Percentiles rank a stretch among this genome's conserved stretches.
These are phyloP conservation scores for Viola odorata DNA, from an alignment of 345 rosid species.

Conservation along the genomic window DNA sequence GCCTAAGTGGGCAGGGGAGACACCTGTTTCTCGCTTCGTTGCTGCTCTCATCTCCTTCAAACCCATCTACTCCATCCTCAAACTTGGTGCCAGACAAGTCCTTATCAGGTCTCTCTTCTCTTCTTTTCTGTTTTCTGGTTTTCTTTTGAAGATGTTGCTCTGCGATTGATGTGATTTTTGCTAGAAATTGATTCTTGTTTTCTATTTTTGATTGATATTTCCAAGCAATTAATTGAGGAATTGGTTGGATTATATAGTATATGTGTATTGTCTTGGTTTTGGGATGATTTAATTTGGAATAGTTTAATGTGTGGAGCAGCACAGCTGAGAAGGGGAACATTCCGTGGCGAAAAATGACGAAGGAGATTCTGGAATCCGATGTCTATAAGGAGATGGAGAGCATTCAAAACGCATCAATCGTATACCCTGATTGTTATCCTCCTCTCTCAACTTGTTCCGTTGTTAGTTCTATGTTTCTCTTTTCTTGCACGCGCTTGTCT, in stretches of 20 bases:
- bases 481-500: neutral
- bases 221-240: too few species aligned
- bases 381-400: conserved; percentile 52
- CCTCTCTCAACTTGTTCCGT: neutral
- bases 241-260: too few species aligned
- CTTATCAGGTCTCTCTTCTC: conserved; percentile 38
- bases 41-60: conserved; percentile 51
- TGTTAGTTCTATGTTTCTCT: neutral
- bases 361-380: conserved; percentile 52
- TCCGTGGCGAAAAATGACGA: conserved; percentile 55
- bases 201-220: too few species aligned
- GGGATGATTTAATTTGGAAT: conserved; percentile 1
- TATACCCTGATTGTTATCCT: conserved; percentile 52
- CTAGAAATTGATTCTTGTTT: neutral
- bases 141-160: neutral
- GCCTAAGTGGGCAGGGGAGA: conserved; percentile 66
- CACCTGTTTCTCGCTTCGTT: conserved; percentile 51
- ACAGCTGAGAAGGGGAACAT: conserved; percentile 60
- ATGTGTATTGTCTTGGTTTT: too few species aligned
- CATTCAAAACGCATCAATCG: conserved; percentile 38
- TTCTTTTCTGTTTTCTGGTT: neutral
- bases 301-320: conserved; percentile 24
- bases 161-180: neutral
- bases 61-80: conserved; percentile 51
- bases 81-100: conserved; percentile 61